Percentiles rank a stretch among this genome's conserved stretches.
These are phyloP conservation scores for Trametes sp. DNA, from an alignment of 1,284 basidiomycete genomes.

Conservation along the genomic window DNA sequence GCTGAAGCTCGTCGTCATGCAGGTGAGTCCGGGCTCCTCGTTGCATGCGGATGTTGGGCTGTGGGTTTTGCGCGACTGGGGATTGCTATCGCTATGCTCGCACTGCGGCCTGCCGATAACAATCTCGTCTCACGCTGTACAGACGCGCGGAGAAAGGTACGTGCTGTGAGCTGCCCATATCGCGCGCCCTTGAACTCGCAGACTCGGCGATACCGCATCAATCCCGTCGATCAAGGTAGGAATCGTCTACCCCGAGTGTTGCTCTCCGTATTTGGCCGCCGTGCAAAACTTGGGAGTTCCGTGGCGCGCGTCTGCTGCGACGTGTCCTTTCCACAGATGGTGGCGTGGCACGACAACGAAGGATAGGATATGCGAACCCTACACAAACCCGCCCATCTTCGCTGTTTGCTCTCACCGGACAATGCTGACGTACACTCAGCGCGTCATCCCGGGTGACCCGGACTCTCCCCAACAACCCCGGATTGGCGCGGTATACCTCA, in stretches of 20 bases:
- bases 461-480: conserved; percentile 61
- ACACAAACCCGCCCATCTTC: background rate
- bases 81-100: conserved; percentile 7
- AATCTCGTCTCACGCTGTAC: conserved; percentile 13
- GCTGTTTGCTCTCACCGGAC: background rate
- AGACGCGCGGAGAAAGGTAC: background rate
- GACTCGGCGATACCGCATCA: background rate
- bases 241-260: background rate
- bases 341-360: too few species aligned
- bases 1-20: conserved; percentile 72
- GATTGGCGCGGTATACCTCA: conserved; percentile 71
- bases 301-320: too few species aligned
- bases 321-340: too few species aligned
- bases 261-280: too few species aligned
- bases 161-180: background rate
- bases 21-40: conserved; percentile 46
- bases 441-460: conserved; percentile 59
- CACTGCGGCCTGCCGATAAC: conserved; percentile 10
- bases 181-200: background rate
- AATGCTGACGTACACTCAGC: conserved; percentile 38
- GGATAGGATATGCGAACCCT: too few species aligned
- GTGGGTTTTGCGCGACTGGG: background rate
- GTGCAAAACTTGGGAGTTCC: too few species aligned
- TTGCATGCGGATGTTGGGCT: background rate
- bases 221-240: background rate